A percentile compares a stretch with the other conserved stretches of the same genome.
Conservation (phyloP, 257 asterid species). For the Lycium barbarum region DNA sequence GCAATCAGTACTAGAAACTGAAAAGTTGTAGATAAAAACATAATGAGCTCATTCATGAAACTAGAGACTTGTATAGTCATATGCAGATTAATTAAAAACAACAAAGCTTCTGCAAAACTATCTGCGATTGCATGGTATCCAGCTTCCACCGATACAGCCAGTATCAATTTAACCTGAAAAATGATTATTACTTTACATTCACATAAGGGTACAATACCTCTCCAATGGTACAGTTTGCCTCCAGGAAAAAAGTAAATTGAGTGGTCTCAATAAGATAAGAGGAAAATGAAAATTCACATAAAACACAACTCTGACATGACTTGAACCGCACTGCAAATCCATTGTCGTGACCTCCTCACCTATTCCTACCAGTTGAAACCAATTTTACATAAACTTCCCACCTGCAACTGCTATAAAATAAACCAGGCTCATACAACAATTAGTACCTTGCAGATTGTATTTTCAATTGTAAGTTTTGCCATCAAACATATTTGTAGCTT, state of each 20-base stretch:
- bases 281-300: constrained; percentile 3
- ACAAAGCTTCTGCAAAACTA: not conserved
- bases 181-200: constrained; percentile 18
- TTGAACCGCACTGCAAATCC: constrained; percentile 14
- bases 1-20: constrained; percentile 7
- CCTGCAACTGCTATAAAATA: constrained; percentile 4
- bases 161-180: constrained; percentile 16
- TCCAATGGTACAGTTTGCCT: constrained; percentile 26
- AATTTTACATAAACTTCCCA: not conserved
- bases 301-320: constrained; percentile 18
- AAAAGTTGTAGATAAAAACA: not conserved
- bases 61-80: not conserved
- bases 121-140: not conserved
- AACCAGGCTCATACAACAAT: constrained; percentile 8
- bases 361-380: not conserved
- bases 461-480: not conserved
- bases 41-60: not conserved
- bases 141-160: constrained; percentile 13
- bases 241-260: not conserved
- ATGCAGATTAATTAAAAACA: not conserved
- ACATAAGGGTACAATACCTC: constrained; percentile 23
- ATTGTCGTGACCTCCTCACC: not conserved
- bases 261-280: not conserved
- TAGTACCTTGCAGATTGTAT: constrained; percentile 17
- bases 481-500: constrained; percentile 16